Evolutionary conservation across 805 yeast species (phyloP).

Genomic region (Starmerella vitae): DNA sequence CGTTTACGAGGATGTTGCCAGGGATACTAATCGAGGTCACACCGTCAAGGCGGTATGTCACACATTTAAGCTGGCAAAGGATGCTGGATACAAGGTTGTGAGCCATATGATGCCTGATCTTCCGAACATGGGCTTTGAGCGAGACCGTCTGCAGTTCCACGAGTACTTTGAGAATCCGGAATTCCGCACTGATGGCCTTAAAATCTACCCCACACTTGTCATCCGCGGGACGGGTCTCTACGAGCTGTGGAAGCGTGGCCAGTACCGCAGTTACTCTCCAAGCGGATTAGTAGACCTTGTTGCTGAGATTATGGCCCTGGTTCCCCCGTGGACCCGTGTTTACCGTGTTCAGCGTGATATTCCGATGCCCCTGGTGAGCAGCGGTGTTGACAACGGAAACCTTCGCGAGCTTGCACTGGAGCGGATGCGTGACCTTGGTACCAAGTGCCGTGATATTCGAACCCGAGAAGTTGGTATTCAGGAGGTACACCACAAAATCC

Average conservation of each 20-base stretch:
- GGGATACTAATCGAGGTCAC: constrained; percentile 97
- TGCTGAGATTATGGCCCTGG: constrained; percentile 88
- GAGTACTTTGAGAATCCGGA: constrained; percentile 96
- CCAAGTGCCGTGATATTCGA: constrained; percentile 88
- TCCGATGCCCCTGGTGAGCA: constrained; percentile 95
- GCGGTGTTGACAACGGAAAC: constrained; percentile 97
- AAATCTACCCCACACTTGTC: constrained; percentile 89
- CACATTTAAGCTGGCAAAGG: constrained; percentile 91
- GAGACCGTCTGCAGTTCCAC: constrained; percentile 88
- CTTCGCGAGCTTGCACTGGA: constrained; percentile 89
- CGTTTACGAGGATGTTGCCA: constrained; percentile 93
- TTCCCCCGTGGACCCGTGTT: constrained; percentile 98
- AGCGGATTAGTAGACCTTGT: constrained; percentile 87
- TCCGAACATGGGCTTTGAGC: constrained; percentile 97
- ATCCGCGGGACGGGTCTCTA: constrained; percentile 95
- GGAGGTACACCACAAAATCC: constrained; percentile 92
- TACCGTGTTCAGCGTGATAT: constrained; percentile 97
- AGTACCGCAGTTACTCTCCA: constrained; percentile 88
- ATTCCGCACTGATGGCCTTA: constrained; percentile 92
- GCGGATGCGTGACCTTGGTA: constrained; percentile 96
- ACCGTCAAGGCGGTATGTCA: constrained; percentile 93
- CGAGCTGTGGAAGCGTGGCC: constrained; percentile 93
- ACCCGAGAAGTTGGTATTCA: constrained; percentile 98
- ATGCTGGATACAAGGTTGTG: constrained; percentile 95
- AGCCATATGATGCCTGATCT: constrained; percentile 99